Conservation (phyloP, 2,329 filamentous ascomycete genomes). For the Leptodontidium sp. region DNA sequence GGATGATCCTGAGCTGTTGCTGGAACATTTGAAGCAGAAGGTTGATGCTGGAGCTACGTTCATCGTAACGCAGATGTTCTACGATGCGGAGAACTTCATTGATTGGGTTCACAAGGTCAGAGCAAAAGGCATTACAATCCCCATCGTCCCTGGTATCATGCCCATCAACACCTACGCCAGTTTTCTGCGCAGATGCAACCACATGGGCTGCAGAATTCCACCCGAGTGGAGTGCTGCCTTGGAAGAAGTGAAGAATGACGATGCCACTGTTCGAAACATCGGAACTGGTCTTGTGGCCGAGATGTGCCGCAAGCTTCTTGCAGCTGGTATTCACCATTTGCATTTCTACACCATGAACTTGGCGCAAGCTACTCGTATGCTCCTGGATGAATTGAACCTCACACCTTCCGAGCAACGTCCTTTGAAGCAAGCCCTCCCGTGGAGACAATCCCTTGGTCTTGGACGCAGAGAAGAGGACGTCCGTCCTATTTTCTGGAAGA, state of each 20-base stretch:
- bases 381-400: conserved; percentile 88
- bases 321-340: conserved; percentile 80
- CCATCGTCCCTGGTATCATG: conserved; percentile 89
- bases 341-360: conserved; percentile 99
- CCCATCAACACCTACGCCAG: conserved; percentile 95
- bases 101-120: conserved; percentile 89
- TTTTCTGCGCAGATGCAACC: conserved; percentile 88
- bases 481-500: conserved; percentile 98
- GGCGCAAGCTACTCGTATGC: conserved; percentile 90
- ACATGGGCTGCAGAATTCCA: conserved; percentile 88
- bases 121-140: conserved; percentile 81
- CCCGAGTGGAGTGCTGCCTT: conserved; percentile 80
- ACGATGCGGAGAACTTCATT: conserved; percentile 95
- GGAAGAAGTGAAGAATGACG: conserved; percentile 96
- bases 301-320: conserved; percentile 87
- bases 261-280: conserved; percentile 88
- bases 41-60: conserved; percentile 93
- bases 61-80: conserved; percentile 99
- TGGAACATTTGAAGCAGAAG: conserved; percentile 96
- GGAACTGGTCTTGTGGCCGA: conserved; percentile 88
- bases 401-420: conserved; percentile 80
- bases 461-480: conserved; percentile 93
- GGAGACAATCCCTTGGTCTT: conserved; percentile 92
- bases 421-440: conserved; percentile 89
- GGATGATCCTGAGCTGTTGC: conserved; percentile 81